Evolutionary conservation across 2,329 filamentous ascomycete genomes (phyloP).

Genomic region (Monilinia fructigena): DNA sequence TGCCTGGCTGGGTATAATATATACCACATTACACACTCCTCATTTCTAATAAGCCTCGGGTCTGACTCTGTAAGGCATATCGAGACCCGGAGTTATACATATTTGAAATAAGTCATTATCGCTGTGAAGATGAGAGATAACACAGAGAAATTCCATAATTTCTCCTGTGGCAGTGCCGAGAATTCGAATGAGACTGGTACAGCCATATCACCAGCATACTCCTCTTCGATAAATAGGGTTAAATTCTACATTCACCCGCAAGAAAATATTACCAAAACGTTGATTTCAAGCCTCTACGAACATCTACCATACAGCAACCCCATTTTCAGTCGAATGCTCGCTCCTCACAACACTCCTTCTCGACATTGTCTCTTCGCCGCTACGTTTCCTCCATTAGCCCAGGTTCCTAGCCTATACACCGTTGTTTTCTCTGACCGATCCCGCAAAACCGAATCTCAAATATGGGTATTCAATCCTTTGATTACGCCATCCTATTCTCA

Average conservation of each 20-base stretch:
- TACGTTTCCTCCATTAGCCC: slow-evolving; percentile 28
- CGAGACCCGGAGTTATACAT: not conserved
- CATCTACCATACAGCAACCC: slow-evolving; percentile 37
- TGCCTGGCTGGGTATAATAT: too few relatives aligned
- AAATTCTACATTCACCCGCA: slow-evolving; percentile 30
- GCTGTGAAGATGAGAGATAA: not conserved
- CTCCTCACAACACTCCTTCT: slow-evolving; percentile 35
- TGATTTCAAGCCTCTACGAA: slow-evolving; percentile 31
- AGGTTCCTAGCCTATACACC: slow-evolving; percentile 29
- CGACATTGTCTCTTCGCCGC: slow-evolving; percentile 38
- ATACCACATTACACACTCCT: not conserved
- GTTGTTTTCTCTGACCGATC: slow-evolving; percentile 39
- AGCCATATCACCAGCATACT: not conserved
- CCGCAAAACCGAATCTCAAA: slow-evolving; percentile 37
- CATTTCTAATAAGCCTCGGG: not conserved
- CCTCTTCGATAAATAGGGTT: not conserved
- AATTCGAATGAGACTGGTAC: too few relatives aligned
- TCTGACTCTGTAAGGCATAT: not conserved
- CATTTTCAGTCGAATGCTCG: slow-evolving; percentile 36
- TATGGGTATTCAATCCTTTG: slow-evolving; percentile 38
- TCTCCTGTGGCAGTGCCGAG: too few relatives aligned
- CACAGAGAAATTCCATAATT: too few relatives aligned
- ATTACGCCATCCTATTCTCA: slow-evolving; percentile 19
- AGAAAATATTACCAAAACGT: slow-evolving; percentile 27
- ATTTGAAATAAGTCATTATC: not conserved